A percentile compares a stretch with the other conserved stretches of the same genome.
Evolutionary conservation across 805 yeast species (phyloP).

Genomic region (Schizosaccharomyces lindneri): DNA sequence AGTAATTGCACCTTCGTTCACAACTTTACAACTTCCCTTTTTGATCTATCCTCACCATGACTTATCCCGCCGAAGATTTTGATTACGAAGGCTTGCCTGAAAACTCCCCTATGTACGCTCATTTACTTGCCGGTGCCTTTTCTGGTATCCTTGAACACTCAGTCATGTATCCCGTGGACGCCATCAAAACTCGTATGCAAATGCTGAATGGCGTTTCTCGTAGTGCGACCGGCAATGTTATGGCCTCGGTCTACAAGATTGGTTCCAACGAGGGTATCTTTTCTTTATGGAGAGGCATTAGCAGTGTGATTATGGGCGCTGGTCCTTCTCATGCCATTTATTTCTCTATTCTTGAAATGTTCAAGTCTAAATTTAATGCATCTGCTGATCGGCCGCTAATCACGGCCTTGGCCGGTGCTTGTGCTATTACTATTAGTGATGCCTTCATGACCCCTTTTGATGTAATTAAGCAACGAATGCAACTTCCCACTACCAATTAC

Average conservation of each 20-base stretch:
- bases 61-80: constrained; percentile 11
- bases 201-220: constrained; percentile 14
- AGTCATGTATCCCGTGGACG: constrained; percentile 88
- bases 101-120: constrained; percentile 58
- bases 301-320: constrained; percentile 84
- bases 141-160: constrained; percentile 97
- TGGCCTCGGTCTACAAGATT: constrained; percentile 46
- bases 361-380: constrained; percentile 30
- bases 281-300: constrained; percentile 82
- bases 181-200: constrained; percentile 91
- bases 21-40: neutral
- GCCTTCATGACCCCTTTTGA: constrained; percentile 96
- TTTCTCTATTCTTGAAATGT: constrained; percentile 74
- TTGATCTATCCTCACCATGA: neutral
- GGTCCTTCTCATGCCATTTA: constrained; percentile 98
- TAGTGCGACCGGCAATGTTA: constrained; percentile 19
- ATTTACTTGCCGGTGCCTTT: constrained; percentile 79
- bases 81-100: constrained; percentile 87
- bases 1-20: too few species aligned
- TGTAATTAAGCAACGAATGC: constrained; percentile 88
- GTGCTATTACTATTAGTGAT: constrained; percentile 80
- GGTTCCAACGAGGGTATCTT: constrained; percentile 70
- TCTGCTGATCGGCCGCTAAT: constrained; percentile 37
- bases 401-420: constrained; percentile 70
- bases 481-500: constrained; percentile 18